A percentile compares a stretch with the other conserved stretches of the same genome.
These are phyloP conservation scores for Thielaviopsis ethacetica DNA, from an alignment of 2,329 filamentous ascomycete species.

Conservation along the genomic window DNA sequence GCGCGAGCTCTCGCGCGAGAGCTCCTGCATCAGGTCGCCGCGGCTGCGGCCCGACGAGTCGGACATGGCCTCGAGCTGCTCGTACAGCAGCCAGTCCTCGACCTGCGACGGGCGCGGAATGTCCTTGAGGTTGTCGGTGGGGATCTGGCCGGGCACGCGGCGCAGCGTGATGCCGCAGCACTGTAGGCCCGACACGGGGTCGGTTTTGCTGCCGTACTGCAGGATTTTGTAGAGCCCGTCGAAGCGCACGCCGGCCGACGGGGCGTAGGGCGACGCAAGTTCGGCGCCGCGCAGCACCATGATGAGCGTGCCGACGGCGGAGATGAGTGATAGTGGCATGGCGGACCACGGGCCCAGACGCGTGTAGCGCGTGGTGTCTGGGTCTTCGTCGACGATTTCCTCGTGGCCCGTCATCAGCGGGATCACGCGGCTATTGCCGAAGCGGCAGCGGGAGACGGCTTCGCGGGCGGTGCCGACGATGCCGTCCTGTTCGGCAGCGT, in stretches of 20 bases:
- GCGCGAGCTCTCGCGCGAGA: slow-evolving; percentile 7
- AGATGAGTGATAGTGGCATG: slow-evolving; percentile 33
- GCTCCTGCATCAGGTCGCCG: slow-evolving; percentile 8
- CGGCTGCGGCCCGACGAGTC: slow-evolving; percentile 9
- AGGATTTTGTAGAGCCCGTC: slow-evolving; percentile 39
- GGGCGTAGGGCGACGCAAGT: slow-evolving; percentile 34
- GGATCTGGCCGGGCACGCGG: slow-evolving; percentile 24
- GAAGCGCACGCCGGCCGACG: slow-evolving; percentile 35
- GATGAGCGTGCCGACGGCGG: slow-evolving; percentile 31
- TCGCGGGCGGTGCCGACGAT: slow-evolving; percentile 30
- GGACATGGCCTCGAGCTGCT: slow-evolving; percentile 25
- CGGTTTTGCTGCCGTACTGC: slow-evolving; percentile 29
- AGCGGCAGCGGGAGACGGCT: slow-evolving; percentile 28
- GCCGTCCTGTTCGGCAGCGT: slow-evolving; percentile 39
- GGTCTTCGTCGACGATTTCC: slow-evolving; percentile 20
- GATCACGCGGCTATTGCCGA: slow-evolving; percentile 27
- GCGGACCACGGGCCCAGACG: slow-evolving; percentile 27
- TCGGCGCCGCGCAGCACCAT: slow-evolving; percentile 35
- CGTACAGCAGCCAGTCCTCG: slow-evolving; percentile 38
- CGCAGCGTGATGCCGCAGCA: slow-evolving; percentile 30
- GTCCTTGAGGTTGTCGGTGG: slow-evolving; percentile 26
- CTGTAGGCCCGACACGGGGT: slow-evolving; percentile 24
- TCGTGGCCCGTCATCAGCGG: slow-evolving; percentile 36
- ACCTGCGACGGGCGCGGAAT: slow-evolving; percentile 37
- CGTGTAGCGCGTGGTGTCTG: slow-evolving; percentile 24